Conservation (phyloP, 805 yeast species). For the Metschnikowia kunwiensis region DNA sequence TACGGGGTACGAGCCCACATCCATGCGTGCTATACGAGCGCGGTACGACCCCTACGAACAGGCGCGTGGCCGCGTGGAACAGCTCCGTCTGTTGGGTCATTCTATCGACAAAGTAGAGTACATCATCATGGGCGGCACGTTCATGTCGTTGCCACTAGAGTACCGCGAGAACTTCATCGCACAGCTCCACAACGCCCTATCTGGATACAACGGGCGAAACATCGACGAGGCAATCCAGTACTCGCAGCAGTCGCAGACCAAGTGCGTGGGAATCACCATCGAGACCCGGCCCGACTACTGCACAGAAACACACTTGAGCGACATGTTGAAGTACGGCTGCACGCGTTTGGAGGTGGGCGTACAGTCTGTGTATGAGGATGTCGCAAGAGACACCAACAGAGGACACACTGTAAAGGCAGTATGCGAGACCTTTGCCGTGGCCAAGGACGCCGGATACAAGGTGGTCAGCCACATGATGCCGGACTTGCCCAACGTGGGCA, state of each 20-base stretch:
- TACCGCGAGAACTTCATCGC: conserved; percentile 88
- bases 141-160: conserved; percentile 88
- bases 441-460: conserved; percentile 98
- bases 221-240: conserved; percentile 86
- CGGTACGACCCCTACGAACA: conserved; percentile 98
- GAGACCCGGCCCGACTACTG: conserved; percentile 99
- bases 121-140: conserved; percentile 98
- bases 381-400: conserved; percentile 95
- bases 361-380: conserved; percentile 96
- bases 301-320: conserved; percentile 90
- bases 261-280: conserved; percentile 97
- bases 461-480: conserved; percentile 99
- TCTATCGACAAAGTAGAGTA: conserved; percentile 97
- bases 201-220: conserved; percentile 85
- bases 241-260: conserved; percentile 91
- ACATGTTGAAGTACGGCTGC: conserved; percentile 95
- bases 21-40: conserved; percentile 99
- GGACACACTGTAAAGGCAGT: conserved; percentile 97
- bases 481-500: conserved; percentile 95
- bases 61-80: conserved; percentile 96
- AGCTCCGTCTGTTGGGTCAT: conserved; percentile 91
- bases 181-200: conserved; percentile 88
- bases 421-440: conserved; percentile 89
- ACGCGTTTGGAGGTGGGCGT: conserved; percentile 96
- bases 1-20: conserved; percentile 98